Conservation (phyloP, 768 basidiomycete species). For the Kwoniella newhampshirensis region DNA sequence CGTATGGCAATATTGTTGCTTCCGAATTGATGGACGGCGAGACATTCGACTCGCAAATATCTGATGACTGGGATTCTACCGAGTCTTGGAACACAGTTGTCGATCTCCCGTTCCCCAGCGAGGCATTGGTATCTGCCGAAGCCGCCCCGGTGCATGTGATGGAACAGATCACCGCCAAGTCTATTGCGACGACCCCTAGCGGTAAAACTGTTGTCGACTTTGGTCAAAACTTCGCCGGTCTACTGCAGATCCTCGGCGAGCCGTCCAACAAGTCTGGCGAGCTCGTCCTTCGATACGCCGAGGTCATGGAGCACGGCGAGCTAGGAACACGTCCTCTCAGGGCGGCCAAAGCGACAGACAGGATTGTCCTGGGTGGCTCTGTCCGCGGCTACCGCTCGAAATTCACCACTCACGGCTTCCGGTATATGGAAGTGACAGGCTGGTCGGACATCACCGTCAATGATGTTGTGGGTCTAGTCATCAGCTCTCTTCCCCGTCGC, state of each 20-base stretch:
- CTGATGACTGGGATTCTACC: constrained; percentile 4
- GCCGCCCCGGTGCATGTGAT: constrained; percentile 19
- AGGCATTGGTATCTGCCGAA: no score
- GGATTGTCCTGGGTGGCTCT: constrained; percentile 19
- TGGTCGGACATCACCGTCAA: constrained; percentile 16
- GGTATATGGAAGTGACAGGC: constrained; percentile 39
- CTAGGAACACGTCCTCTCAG: constrained; percentile 43
- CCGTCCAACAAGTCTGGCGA: neutral
- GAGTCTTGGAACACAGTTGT: neutral
- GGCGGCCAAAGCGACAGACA: constrained; percentile 26
- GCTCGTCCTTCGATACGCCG: constrained; percentile 40
- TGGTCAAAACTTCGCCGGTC: constrained; percentile 50
- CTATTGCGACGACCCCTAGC: constrained; percentile 39
- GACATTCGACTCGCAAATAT: constrained; percentile 18
- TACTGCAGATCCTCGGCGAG: constrained; percentile 24
- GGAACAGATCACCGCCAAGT: constrained; percentile 8
- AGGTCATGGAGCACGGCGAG: constrained; percentile 48
- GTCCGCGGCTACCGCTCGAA: constrained; percentile 36
- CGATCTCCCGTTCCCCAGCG: constrained; percentile 16
- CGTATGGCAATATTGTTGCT: constrained; percentile 13
- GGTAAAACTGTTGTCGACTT: constrained; percentile 48
- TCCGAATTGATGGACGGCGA: constrained; percentile 41
- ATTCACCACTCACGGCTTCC: constrained; percentile 50
- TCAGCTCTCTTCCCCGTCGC: constrained; percentile 28
- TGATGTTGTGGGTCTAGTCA: constrained; percentile 30